Evolutionary conservation across 1,284 basidiomycete species (phyloP).

Genomic region (Papiliotrema laurentii): DNA sequence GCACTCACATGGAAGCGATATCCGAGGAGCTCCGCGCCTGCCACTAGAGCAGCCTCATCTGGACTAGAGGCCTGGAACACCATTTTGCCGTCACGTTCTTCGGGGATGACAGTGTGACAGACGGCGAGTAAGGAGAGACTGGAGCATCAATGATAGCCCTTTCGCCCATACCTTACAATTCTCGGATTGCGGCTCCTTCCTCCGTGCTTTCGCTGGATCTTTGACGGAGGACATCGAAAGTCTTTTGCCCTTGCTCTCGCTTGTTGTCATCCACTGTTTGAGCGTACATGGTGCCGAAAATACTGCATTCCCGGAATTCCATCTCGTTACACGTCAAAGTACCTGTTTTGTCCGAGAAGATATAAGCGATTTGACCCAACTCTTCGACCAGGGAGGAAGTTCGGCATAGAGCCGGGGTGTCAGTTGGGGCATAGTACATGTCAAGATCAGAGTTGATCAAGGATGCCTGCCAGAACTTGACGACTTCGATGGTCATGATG

Average conservation of each 20-base stretch:
- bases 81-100: slow-evolving; percentile 73
- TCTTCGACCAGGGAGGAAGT: slow-evolving; percentile 98
- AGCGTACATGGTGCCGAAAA: slow-evolving; percentile 84
- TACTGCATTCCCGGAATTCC: slow-evolving; percentile 90
- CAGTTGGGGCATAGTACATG: slow-evolving; percentile 91
- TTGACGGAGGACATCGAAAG: slow-evolving; percentile 42
- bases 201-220: slow-evolving; percentile 54
- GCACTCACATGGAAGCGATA: slow-evolving; percentile 83
- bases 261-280: slow-evolving; percentile 81
- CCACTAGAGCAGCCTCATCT: slow-evolving; percentile 93
- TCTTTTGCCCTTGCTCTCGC: slow-evolving; percentile 56
- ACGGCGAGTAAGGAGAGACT: slow-evolving; percentile 79
- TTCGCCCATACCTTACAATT: slow-evolving; percentile 57
- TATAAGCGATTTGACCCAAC: slow-evolving; percentile 90
- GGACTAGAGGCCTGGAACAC: slow-evolving; percentile 95
- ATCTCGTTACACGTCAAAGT: slow-evolving; percentile 97
- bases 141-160: too few species aligned
- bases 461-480: slow-evolving; percentile 95
- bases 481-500: slow-evolving; percentile 99
- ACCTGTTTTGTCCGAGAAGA: slow-evolving; percentile 98
- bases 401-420: slow-evolving; percentile 93
- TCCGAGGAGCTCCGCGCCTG: slow-evolving; percentile 86
- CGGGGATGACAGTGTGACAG: slow-evolving; percentile 99
- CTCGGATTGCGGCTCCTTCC: slow-evolving; percentile 66
- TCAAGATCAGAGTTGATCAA: slow-evolving; percentile 96